phyloP scores from a whole-genome alignment of 2,329 filamentous ascomycete species.

The Zasmidium cellare region DNA sequence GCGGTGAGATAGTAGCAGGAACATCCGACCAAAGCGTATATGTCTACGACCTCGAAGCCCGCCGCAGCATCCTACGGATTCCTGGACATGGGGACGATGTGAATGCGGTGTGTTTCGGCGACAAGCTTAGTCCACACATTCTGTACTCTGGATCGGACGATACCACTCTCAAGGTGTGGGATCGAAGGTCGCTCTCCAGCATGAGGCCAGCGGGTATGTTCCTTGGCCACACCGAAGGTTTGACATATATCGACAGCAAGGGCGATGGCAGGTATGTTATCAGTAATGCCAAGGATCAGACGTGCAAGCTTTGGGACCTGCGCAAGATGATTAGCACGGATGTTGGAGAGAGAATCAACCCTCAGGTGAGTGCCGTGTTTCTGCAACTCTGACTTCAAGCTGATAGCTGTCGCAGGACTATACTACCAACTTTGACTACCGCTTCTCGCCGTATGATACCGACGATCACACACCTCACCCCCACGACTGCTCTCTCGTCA shows the following conservation, averaged over 20 bases:
- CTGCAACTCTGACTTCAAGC: background rate
- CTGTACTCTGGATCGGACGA: constrained; percentile 96
- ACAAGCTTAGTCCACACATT: constrained; percentile 84
- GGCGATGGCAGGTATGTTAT: constrained; percentile 87
- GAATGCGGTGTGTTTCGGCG: constrained; percentile 94
- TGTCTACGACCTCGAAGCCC: constrained; percentile 87
- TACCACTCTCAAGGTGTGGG: constrained; percentile 93
- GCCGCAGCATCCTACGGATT: constrained; percentile 71
- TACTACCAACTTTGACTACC: constrained; percentile 72
- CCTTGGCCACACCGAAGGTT: constrained; percentile 63
- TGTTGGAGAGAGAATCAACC: constrained; percentile 58
- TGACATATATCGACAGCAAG: constrained; percentile 75
- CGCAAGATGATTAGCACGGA: constrained; percentile 81
- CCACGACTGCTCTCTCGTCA: constrained; percentile 87
- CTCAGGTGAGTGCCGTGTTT: constrained; percentile 32
- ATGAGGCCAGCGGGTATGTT: constrained; percentile 65
- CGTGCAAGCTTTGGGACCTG: constrained; percentile 95
- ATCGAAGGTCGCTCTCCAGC: constrained; percentile 69
- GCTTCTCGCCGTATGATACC: constrained; percentile 65
- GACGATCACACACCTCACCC: constrained; percentile 71
- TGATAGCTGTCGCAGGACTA: constrained; percentile 40
- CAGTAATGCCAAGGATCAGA: constrained; percentile 93
- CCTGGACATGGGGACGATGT: constrained; percentile 83
- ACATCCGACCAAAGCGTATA: constrained; percentile 78
- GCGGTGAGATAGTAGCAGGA: constrained; percentile 84